Evolutionary conservation across 2,329 filamentous ascomycete genomes (phyloP).

Genomic region (Fusarium miscanthi): DNA sequence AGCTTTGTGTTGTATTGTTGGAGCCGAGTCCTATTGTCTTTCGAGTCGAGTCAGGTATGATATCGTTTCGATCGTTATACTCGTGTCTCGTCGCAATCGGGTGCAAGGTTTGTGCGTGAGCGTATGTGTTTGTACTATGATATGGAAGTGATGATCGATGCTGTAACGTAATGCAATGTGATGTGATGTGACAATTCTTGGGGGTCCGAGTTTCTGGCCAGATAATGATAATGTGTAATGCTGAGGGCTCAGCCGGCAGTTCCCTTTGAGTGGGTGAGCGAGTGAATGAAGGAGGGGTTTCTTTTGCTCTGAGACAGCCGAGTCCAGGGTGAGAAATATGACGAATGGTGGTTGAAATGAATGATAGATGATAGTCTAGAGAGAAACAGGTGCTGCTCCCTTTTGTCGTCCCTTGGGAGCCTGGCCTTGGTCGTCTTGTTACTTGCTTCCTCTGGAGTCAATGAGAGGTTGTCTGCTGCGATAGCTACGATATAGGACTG

Average conservation of each 20-base stretch:
- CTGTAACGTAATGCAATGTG: slow-evolving; percentile 22
- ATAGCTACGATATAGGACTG: neutral
- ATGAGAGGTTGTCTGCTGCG: neutral
- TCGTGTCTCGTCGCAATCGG: slow-evolving; percentile 26
- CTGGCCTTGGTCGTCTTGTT: neutral
- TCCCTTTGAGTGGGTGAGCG: slow-evolving; percentile 6
- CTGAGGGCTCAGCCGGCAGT: slow-evolving; percentile 6
- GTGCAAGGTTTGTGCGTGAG: neutral
- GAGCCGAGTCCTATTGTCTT: neutral
- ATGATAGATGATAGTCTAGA: slow-evolving; percentile 16
- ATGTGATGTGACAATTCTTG: slow-evolving; percentile 10
- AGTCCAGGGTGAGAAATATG: slow-evolving; percentile 29
- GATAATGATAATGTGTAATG: slow-evolving; percentile 21
- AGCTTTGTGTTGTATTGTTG: neutral
- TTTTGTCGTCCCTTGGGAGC: neutral
- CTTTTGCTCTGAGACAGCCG: slow-evolving; percentile 29
- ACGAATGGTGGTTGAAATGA: slow-evolving; percentile 14
- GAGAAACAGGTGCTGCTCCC: slow-evolving; percentile 34
- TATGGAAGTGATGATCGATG: slow-evolving; percentile 10
- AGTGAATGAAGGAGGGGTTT: slow-evolving; percentile 16
- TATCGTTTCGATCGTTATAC: slow-evolving; percentile 29
- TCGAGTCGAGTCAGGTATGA: neutral
- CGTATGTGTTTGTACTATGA: neutral
- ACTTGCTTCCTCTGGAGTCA: neutral
- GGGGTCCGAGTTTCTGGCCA: slow-evolving; percentile 28